phyloP scores from a whole-genome alignment of 345 rosid genomes.

The Triadica sebifera region DNA sequence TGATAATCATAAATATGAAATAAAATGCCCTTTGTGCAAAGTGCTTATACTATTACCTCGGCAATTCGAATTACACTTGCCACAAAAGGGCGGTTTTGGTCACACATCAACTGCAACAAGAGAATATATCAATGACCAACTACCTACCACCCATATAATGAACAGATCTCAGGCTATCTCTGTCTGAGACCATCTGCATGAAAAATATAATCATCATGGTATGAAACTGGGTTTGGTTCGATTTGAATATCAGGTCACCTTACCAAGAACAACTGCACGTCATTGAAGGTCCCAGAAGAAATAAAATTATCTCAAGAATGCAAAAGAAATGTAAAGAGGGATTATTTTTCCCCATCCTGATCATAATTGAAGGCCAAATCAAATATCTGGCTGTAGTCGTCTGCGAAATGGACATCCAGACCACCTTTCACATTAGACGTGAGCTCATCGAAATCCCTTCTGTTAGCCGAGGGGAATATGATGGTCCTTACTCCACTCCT shows the following conservation, averaged over 20 bases:
- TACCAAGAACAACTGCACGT: neutral
- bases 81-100: slow-evolving; percentile 7
- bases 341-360: slow-evolving; percentile 21
- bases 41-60: neutral
- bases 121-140: neutral
- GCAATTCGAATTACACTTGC: neutral
- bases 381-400: slow-evolving; percentile 63
- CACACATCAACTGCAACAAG: neutral
- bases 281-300: slow-evolving; percentile 6
- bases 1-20: too few species aligned
- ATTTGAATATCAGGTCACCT: neutral
- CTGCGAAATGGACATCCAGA: slow-evolving; percentile 88
- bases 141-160: neutral
- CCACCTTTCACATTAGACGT: slow-evolving; percentile 86
- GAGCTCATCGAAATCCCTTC: slow-evolving; percentile 93
- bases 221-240: slow-evolving; percentile 13
- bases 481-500: slow-evolving; percentile 82
- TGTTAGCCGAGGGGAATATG: slow-evolving; percentile 85
- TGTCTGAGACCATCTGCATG: slow-evolving; percentile 7
- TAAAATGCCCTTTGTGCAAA: too few species aligned
- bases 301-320: neutral
- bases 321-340: neutral
- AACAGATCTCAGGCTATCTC: slow-evolving; percentile 7
- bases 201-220: slow-evolving; percentile 6
- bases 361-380: slow-evolving; percentile 57